These are phyloP conservation scores for Miscanthus lutarioriparius DNA, from an alignment of 176 grass and related monocot genomes.

Conservation along the genomic window DNA sequence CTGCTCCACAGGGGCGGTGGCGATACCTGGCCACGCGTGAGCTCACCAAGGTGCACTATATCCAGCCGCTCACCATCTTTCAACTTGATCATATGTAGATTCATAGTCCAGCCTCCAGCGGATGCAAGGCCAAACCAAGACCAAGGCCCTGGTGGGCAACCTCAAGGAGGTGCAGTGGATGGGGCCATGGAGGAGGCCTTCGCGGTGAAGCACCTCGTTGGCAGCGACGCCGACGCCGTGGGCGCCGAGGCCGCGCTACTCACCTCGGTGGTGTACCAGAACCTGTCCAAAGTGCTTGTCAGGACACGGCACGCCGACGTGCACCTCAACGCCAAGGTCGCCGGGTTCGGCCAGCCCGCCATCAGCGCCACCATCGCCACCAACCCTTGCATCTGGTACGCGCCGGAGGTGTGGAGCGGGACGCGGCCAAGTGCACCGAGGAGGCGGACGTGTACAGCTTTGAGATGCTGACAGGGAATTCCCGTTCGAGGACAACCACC, in stretches of 20 bases:
- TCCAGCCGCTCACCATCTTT: too few relatives aligned
- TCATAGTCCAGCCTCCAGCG: too few relatives aligned
- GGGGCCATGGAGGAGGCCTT: conserved; percentile 49
- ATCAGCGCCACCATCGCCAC: not conserved
- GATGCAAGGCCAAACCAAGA: too few relatives aligned
- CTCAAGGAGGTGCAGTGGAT: conserved; percentile 89
- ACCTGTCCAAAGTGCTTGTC: conserved; percentile 60
- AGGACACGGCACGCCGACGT: conserved; percentile 22
- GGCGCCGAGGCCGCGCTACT: conserved; percentile 52
- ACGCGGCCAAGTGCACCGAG: conserved; percentile 48
- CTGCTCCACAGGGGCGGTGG: too few relatives aligned
- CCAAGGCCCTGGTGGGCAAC: conserved; percentile 15
- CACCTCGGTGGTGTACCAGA: conserved; percentile 50
- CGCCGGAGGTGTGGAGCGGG: conserved; percentile 75
- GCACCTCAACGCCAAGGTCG: conserved; percentile 63
- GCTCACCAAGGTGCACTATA: too few relatives aligned
- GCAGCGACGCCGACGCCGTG: conserved; percentile 29
- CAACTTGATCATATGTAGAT: too few relatives aligned
- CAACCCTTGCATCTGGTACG: conserved; percentile 46
- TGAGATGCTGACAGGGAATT: conserved; percentile 74
- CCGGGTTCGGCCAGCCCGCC: conserved; percentile 42
- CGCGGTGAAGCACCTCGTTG: conserved; percentile 64
- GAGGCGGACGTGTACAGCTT: conserved; percentile 91
- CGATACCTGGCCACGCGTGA: too few relatives aligned
- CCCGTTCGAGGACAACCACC: conserved; percentile 91